Conservation (phyloP, 805 yeast genomes). For the Ogataea pilisensis region DNA sequence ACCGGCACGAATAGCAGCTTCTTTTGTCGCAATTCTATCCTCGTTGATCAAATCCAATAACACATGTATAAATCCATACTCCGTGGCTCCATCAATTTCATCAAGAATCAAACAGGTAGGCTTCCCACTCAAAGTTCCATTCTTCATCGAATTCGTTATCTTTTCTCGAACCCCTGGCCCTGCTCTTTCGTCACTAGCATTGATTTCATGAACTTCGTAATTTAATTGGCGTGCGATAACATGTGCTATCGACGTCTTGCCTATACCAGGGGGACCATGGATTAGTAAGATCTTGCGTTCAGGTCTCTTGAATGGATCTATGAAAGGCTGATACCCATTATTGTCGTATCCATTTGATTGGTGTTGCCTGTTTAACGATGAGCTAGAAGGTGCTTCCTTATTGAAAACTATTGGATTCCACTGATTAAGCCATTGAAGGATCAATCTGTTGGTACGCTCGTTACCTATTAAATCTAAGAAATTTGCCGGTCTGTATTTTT, state of each 20-base stretch:
- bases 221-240: slow-evolving; percentile 79
- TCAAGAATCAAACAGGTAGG: slow-evolving; percentile 85
- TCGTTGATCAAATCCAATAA: slow-evolving; percentile 53
- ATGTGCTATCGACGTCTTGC: slow-evolving; percentile 88
- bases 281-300: slow-evolving; percentile 61
- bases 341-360: slow-evolving; percentile 3
- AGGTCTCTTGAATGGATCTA: slow-evolving; percentile 58
- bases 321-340: slow-evolving; percentile 8
- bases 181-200: slow-evolving; percentile 78
- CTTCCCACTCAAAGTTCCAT: slow-evolving; percentile 60
- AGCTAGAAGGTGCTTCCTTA: slow-evolving; percentile 26
- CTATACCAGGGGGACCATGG: slow-evolving; percentile 92
- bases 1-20: slow-evolving; percentile 21
- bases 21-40: slow-evolving; percentile 51
- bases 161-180: slow-evolving; percentile 50
- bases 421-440: slow-evolving; percentile 59
- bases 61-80: slow-evolving; percentile 55
- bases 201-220: slow-evolving; percentile 75
- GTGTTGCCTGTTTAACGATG: neutral
- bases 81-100: slow-evolving; percentile 82
- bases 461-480: slow-evolving; percentile 69
- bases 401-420: slow-evolving; percentile 63
- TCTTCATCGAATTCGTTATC: slow-evolving; percentile 56
- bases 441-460: slow-evolving; percentile 55
- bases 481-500: slow-evolving; percentile 62